Percentiles rank a stretch among this genome's conserved stretches.
Evolutionary conservation across 2,329 filamentous ascomycete species (phyloP).

Genomic region (Dactylellina cionopaga): DNA sequence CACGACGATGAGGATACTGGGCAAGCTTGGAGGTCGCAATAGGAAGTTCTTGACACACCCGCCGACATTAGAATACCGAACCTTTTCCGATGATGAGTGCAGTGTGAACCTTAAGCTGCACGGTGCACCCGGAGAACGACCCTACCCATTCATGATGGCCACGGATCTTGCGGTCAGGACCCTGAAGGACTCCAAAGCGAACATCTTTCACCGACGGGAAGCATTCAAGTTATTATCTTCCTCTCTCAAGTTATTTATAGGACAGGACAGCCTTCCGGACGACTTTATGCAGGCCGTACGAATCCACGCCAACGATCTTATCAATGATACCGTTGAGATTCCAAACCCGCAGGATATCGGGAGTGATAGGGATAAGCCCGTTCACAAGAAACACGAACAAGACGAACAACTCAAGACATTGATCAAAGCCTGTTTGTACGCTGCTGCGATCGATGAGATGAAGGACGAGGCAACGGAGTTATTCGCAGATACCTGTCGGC

Average conservation of each 20-base stretch:
- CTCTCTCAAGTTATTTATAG: conserved; percentile 89
- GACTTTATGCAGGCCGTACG: conserved; percentile 86
- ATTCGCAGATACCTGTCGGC: conserved; percentile 81
- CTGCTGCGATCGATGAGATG: conserved; percentile 82
- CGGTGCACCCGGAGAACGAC: conserved; percentile 85
- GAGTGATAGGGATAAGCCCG: conserved; percentile 82
- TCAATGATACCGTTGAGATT: conserved; percentile 76
- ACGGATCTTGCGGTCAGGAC: conserved; percentile 81
- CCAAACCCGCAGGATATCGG: conserved; percentile 56
- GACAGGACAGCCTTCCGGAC: conserved; percentile 85
- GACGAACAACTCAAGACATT: conserved; percentile 84
- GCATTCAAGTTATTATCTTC: conserved; percentile 86
- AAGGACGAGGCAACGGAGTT: conserved; percentile 79
- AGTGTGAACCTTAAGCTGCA: conserved; percentile 90
- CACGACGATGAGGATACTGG: conserved; percentile 95
- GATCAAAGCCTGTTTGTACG: conserved; percentile 87
- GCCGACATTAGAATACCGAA: conserved; percentile 81
- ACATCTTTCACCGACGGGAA: conserved; percentile 91
- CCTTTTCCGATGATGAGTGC: conserved; percentile 84
- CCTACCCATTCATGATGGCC: conserved; percentile 86
- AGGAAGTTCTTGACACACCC: conserved; percentile 93
- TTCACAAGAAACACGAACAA: conserved; percentile 85
- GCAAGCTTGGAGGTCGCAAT: conserved; percentile 94
- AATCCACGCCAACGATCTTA: conserved; percentile 86
- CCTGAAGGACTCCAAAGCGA: conserved; percentile 69